These are phyloP conservation scores for Plasmopara halstedii DNA, from an alignment of 352 stramenopile genomes.

Conservation along the genomic window DNA sequence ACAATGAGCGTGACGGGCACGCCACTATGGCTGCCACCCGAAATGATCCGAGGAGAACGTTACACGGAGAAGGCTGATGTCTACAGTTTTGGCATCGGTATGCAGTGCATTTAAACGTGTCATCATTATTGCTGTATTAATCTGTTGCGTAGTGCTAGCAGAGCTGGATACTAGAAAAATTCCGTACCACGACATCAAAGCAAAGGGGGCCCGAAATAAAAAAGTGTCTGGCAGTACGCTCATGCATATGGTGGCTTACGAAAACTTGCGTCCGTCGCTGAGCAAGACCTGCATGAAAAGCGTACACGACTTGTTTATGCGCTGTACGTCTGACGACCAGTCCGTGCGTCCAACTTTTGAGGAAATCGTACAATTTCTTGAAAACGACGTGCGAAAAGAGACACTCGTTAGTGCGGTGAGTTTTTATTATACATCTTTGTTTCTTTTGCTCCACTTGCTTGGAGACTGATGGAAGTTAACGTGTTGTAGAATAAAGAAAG, in stretches of 20 bases:
- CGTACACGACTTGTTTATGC: constrained; percentile 70
- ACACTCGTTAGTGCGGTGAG: constrained; percentile 72
- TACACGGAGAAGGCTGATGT: constrained; percentile 87
- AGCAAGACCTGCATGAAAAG: constrained; percentile 80
- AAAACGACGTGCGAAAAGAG: constrained; percentile 82
- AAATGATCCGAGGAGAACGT: constrained; percentile 85
- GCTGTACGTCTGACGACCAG: constrained; percentile 75
- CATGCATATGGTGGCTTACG: constrained; percentile 88
- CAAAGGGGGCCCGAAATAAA: constrained; percentile 73
- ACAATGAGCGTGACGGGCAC: constrained; percentile 90
- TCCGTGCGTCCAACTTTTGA: constrained; percentile 70
- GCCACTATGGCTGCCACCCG: constrained; percentile 74
- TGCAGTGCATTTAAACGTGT: not conserved
- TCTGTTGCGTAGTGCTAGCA: constrained; percentile 52
- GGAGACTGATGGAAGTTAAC: constrained; percentile 9
- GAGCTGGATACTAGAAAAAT: constrained; percentile 84
- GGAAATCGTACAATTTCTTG: constrained; percentile 78
- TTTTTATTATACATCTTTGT: constrained; percentile 10
- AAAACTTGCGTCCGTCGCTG: constrained; percentile 77
- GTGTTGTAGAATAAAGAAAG: constrained; percentile 33
- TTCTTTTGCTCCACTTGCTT: not conserved
- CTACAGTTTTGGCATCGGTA: constrained; percentile 85
- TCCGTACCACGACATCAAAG: constrained; percentile 85
- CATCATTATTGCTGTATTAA: too few species aligned
- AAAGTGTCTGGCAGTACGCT: constrained; percentile 79